Base-by-base conservation (phyloP, 129 eudicot species). In the Lactuca saligna region DNA sequence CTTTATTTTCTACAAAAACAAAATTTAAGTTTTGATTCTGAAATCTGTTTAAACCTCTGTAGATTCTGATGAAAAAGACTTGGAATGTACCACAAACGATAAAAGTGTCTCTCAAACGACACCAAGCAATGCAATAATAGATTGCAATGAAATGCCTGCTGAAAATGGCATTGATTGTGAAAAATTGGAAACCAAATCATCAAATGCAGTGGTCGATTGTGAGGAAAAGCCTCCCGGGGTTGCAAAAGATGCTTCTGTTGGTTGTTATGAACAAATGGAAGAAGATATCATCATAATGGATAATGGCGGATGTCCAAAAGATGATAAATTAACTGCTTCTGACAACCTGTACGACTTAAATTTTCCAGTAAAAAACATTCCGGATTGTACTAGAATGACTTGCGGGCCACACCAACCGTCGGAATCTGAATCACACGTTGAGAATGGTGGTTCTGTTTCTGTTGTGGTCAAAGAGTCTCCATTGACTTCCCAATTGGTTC, bases 341-440 rank as follows among this genome's bases (percentile, higher is more conserved):
- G 29, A 50, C 17, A 44, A 69, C 37, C 57, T 75, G n/a, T 76
- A 51, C 29, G 81, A 76, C 70, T 61, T 76, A 8, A 76, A 76
- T 61, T 48, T 61, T 41, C 75, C 80, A 17, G 55, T 51, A 59
- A 75, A 56, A 31, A 49, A 51, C 20, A 69, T 29, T 75, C 56
- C 57, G n/a, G 58, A 32, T 3, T 5, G 17, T 57, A 17, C 67
- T 41, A 38, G 29, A 1, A 17, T 17, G 59, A 57, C 53, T 53
- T 53, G 60, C 5, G 75, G 39, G 71, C 31, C 25, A 7, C 9
- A 14, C 35, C 35, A 46, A 68, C 39, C 69, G n/a, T 60, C 61
- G 17, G 68, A 63, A 60, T 8, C 50, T 16, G 77, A 72, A 25
- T 55, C 57, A 3, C 56, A 13, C 35, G 73, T 67, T 6, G 69